These are phyloP conservation scores for Camellia japonica DNA, from an alignment of 148 eudicot genomes.

Conservation along the genomic window DNA sequence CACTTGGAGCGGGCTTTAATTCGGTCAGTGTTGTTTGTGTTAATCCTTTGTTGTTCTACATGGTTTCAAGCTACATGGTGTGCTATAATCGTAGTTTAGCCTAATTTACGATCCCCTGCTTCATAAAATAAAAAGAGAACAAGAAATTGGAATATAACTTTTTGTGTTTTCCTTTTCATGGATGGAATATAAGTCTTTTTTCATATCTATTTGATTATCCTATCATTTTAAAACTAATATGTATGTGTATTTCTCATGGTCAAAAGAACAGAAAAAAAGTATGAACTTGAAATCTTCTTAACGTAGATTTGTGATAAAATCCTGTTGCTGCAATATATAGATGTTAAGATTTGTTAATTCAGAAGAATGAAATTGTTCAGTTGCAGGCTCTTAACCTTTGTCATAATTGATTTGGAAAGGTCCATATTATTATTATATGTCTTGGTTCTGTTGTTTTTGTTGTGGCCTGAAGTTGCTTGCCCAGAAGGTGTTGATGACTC, in stretches of 20 bases:
- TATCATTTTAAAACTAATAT: neutral
- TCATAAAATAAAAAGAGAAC: neutral
- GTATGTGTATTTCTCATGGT: neutral
- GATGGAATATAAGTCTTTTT: neutral
- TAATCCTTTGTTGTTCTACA: neutral
- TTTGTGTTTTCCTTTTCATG: neutral
- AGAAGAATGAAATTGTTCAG: too few species aligned
- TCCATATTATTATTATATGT: too few species aligned
- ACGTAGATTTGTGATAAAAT: neutral
- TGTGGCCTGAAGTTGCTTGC: too few species aligned
- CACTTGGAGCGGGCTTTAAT: neutral
- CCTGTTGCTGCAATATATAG: neutral
- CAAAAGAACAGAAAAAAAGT: neutral
- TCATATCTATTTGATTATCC: neutral
- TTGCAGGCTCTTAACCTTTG: too few species aligned
- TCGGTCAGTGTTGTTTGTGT: neutral
- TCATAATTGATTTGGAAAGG: too few species aligned
- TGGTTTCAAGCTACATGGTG: neutral
- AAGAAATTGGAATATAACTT: neutral
- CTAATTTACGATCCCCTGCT: too few species aligned
- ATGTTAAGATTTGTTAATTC: too few species aligned
- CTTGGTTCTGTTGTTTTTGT: too few species aligned
- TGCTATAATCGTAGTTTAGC: neutral
- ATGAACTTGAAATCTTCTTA: neutral
- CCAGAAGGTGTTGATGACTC: too few species aligned